A percentile compares a stretch with the other conserved stretches of the same genome.
These are phyloP conservation scores for Aspergillus pseudoterreus DNA, from an alignment of 2,329 filamentous ascomycete genomes.

Conservation along the genomic window DNA sequence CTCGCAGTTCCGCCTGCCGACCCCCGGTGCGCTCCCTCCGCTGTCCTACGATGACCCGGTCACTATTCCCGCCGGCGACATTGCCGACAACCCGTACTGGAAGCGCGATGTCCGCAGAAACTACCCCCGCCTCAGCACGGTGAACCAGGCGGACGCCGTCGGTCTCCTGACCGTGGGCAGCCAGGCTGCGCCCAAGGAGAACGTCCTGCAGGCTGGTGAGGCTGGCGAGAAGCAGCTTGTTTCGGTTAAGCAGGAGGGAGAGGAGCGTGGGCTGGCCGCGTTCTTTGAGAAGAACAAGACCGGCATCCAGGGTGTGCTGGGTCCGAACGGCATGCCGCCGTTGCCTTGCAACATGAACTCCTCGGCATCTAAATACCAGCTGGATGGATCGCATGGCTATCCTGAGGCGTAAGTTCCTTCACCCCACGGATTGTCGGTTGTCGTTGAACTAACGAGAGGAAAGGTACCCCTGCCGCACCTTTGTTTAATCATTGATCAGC, in stretches of 20 bases:
- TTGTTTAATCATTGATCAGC: slow-evolving; percentile 31
- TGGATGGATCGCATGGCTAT: slow-evolving; percentile 66
- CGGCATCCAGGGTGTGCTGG: slow-evolving; percentile 58
- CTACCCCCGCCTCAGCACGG: slow-evolving; percentile 75
- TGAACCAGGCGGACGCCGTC: slow-evolving; percentile 81
- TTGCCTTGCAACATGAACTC: slow-evolving; percentile 68
- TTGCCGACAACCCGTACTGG: slow-evolving; percentile 93
- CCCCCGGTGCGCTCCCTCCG: slow-evolving; percentile 71
- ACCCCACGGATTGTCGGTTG: slow-evolving; percentile 1
- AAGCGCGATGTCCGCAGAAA: slow-evolving; percentile 82
- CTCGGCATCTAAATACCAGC: slow-evolving; percentile 57
- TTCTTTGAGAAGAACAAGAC: slow-evolving; percentile 66
- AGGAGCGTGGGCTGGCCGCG: slow-evolving; percentile 66
- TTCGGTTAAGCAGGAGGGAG: slow-evolving; percentile 69
- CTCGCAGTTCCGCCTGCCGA: slow-evolving; percentile 83
- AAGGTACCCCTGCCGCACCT: slow-evolving; percentile 47
- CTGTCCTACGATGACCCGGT: slow-evolving; percentile 75
- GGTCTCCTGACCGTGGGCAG: slow-evolving; percentile 82
- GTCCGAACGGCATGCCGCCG: slow-evolving; percentile 79
- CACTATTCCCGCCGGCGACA: slow-evolving; percentile 76
- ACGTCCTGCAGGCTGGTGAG: slow-evolving; percentile 69
- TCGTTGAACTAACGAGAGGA: slow-evolving; percentile 22
- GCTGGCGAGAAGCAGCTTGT: slow-evolving; percentile 72
- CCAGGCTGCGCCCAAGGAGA: slow-evolving; percentile 73
- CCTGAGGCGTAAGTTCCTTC: slow-evolving; percentile 58